phyloP scores from a whole-genome alignment of 148 eudicot species.

The Salicornia ramosissima region DNA sequence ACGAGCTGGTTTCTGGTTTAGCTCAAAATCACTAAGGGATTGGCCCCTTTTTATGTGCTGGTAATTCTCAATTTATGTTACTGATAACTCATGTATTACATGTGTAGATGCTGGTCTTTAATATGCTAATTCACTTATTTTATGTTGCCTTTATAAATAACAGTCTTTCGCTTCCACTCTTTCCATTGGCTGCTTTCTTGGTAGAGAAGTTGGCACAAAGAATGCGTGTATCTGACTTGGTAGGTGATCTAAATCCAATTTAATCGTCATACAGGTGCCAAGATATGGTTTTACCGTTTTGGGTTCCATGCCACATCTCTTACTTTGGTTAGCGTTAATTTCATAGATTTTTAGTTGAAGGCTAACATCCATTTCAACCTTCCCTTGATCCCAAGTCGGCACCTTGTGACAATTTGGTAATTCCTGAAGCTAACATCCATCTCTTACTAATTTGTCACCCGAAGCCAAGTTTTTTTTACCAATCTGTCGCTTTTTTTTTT shows the following conservation, averaged over 20 bases:
- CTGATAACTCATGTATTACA: neutral
- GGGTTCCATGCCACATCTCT: neutral
- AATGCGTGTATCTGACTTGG: slow-evolving; percentile 54
- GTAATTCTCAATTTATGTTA: slow-evolving; percentile 36
- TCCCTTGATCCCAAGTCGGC: neutral
- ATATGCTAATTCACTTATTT: slow-evolving; percentile 6
- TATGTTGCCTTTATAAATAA: slow-evolving; percentile 8
- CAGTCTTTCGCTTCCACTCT: slow-evolving; percentile 71
- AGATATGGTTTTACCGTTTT: neutral
- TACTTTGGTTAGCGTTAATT: neutral
- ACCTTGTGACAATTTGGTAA: too few species aligned
- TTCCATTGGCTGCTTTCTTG: slow-evolving; percentile 67
- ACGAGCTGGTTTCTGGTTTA: slow-evolving; percentile 83
- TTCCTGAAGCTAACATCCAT: too few species aligned
- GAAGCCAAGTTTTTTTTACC: too few species aligned
- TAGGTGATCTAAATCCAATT: slow-evolving; percentile 32
- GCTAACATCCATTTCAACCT: too few species aligned
- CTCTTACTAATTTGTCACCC: too few species aligned
- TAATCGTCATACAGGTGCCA: neutral
- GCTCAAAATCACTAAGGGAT: slow-evolving; percentile 81
- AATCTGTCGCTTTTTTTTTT: too few species aligned
- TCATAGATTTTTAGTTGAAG: too few species aligned
- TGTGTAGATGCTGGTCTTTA: slow-evolving; percentile 9
- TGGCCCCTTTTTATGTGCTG: slow-evolving; percentile 98
- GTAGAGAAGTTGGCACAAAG: slow-evolving; percentile 64